These are phyloP conservation scores for Monosporozyma aerobia DNA, from an alignment of 805 yeast genomes.

Conservation along the genomic window DNA sequence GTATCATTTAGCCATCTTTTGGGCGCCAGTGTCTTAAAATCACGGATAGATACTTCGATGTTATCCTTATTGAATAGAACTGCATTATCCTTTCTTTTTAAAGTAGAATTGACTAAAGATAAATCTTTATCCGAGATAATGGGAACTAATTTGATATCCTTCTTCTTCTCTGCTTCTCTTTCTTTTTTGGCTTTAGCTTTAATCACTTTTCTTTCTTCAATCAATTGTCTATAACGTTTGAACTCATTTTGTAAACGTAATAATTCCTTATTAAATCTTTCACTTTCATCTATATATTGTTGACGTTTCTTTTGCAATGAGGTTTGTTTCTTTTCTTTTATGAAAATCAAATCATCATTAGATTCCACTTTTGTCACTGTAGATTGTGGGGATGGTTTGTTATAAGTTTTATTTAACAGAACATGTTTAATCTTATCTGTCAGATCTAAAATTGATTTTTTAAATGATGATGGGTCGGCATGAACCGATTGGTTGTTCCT, in stretches of 20 bases:
- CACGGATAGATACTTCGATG: conserved; percentile 57
- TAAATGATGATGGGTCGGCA: conserved; percentile 3
- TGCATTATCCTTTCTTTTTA: conserved; percentile 22
- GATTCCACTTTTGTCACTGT: neutral
- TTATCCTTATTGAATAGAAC: conserved; percentile 26
- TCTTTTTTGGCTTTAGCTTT: conserved; percentile 27
- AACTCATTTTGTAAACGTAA: conserved; percentile 30
- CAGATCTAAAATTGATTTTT: conserved; percentile 17
- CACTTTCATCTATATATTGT: conserved; percentile 12
- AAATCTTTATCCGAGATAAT: conserved; percentile 17
- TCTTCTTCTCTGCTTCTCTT: conserved; percentile 7
- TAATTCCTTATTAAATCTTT: conserved; percentile 23
- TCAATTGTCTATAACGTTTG: conserved; percentile 36
- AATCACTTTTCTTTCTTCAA: conserved; percentile 35
- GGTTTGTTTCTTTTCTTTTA: conserved; percentile 21
- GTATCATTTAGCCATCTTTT: conserved; percentile 86
- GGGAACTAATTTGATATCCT: conserved; percentile 20
- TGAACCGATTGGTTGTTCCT: neutral
- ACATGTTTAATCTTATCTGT: conserved; percentile 23
- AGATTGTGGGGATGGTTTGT: neutral
- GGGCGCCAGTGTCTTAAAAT: conserved; percentile 61
- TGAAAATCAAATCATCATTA: conserved; percentile 21
- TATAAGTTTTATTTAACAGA: conserved; percentile 6
- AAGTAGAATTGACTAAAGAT: conserved; percentile 18
- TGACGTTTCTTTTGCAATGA: conserved; percentile 21